Percentiles rank a stretch among this genome's conserved stretches.
These are phyloP conservation scores for Trichophyton equinum DNA, from an alignment of 2,329 filamentous ascomycete genomes.

Conservation along the genomic window DNA sequence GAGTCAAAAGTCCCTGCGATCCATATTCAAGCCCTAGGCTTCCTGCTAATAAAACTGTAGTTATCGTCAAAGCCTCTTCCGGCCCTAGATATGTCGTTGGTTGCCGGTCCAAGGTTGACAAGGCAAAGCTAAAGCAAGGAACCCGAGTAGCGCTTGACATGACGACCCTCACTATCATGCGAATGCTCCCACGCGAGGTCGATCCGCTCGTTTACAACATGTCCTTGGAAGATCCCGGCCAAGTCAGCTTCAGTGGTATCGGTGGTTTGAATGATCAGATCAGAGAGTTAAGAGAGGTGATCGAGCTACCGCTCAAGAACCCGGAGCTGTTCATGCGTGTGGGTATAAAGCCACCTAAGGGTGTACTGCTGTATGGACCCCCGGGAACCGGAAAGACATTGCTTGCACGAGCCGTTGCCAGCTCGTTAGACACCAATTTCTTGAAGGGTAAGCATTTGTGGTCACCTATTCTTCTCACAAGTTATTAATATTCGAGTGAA, in stretches of 20 bases:
- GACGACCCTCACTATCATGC: slow-evolving; percentile 99
- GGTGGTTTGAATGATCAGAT: slow-evolving; percentile 98
- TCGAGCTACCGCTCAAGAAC: slow-evolving; percentile 95
- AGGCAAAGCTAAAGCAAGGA: slow-evolving; percentile 92
- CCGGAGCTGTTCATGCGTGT: slow-evolving; percentile 93
- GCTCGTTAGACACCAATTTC: slow-evolving; percentile 95
- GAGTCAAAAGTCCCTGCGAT: not conserved
- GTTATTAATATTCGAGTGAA: not conserved
- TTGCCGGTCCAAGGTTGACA: slow-evolving; percentile 97
- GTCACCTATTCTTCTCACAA: not conserved
- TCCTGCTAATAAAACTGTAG: slow-evolving; percentile 35
- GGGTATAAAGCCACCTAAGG: slow-evolving; percentile 97
- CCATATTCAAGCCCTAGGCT: too few species aligned
- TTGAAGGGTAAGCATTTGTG: slow-evolving; percentile 58
- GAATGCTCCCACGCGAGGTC: slow-evolving; percentile 96
- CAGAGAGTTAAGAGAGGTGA: slow-evolving; percentile 90
- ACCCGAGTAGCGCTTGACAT: slow-evolving; percentile 96
- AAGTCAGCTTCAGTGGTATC: slow-evolving; percentile 95
- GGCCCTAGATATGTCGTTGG: slow-evolving; percentile 96
- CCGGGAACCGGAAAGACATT: slow-evolving; percentile 96
- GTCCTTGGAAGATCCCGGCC: slow-evolving; percentile 94
- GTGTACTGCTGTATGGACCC: slow-evolving; percentile 87
- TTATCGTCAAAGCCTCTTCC: slow-evolving; percentile 96
- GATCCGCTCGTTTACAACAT: slow-evolving; percentile 99
- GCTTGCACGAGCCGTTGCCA: slow-evolving; percentile 85